Percentiles rank a stretch among this genome's conserved stretches.
These are phyloP conservation scores for Neocallimastix lanati DNA, from an alignment of 192 early-diverging fungal species.

Conservation along the genomic window DNA sequence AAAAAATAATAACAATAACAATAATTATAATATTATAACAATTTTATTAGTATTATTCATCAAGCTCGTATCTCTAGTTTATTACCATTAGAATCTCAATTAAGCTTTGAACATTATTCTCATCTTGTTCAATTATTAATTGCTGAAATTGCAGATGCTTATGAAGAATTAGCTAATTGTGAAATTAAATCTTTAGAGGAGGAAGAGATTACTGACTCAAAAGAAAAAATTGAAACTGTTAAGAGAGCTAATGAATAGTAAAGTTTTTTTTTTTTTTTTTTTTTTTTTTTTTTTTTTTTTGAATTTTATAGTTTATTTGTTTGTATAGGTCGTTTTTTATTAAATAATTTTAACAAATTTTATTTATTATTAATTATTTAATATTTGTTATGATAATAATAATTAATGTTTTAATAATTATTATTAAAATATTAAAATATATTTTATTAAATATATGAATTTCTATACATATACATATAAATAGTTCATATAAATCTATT, in stretches of 20 bases:
- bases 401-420: too few species aligned
- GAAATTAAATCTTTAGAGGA: background rate
- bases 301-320: too few species aligned
- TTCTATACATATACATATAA: too few species aligned
- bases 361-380: too few species aligned
- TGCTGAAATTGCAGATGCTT: background rate
- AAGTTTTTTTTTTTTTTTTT: background rate
- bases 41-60: background rate
- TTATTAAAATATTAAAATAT: too few species aligned
- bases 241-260: background rate
- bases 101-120: background rate
- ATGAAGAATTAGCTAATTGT: background rate
- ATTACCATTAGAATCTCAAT: background rate
- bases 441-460: too few species aligned
- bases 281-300: too few species aligned
- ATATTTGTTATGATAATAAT: too few species aligned
- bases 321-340: too few species aligned
- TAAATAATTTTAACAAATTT: too few species aligned
- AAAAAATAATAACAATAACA: too few species aligned
- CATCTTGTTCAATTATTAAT: background rate
- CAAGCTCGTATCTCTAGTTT: background rate
- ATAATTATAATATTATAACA: too few species aligned
- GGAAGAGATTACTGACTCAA: background rate
- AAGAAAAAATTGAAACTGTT: background rate
- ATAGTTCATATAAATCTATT: background rate